Base-by-base conservation (phyloP, 805 yeast species). In the Ogataea henricii region DNA sequence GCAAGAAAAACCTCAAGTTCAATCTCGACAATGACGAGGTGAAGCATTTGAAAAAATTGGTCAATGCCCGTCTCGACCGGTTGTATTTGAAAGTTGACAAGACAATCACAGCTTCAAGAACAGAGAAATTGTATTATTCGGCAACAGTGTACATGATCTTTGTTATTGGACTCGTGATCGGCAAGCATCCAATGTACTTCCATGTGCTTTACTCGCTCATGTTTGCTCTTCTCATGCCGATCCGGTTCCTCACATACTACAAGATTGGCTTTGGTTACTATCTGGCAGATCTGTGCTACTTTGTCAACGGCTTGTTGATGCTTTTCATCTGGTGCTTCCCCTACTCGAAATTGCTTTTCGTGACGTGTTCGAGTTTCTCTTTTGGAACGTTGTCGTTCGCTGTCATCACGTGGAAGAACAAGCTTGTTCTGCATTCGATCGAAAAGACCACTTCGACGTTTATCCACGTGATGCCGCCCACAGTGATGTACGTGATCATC, bases 331-430 rank as follows among this genome's bases (percentile, higher is more conserved):
- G 98, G 98, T 72, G 82, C 4, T 82, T 83, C 52, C 97, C 99
- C 0, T 60, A 73, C 27, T 87, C 96, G 2, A 73, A 75, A 33
- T 78, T 83, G 56, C 71, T 92, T 20, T 92, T 86, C 68, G 81
- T 88, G 13, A 78, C 92, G 2, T 89, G 95, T 55, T 91, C 88
- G 67, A 86, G 96, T 8, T 81, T 92, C 51, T 78, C 94, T 1
- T 83, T 86, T 70, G 99, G 98, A 1, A 89, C 97, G 0, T 69
- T 92, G 47, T 79, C 96, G 5, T 91, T 89, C 78, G 97, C 97
- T 0, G 96, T 92, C 18, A 83, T 92, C 37, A 88, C 97, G 0
- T 92, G 98, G 99, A 76, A 96, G 57, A 92, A 92, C 65, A 90
- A 97, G 6, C 73, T 92, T 46, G 98, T 92, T 7, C 73, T 92